phyloP scores from a whole-genome alignment of 2,329 filamentous ascomycete species.

The Penicillium sp. region DNA sequence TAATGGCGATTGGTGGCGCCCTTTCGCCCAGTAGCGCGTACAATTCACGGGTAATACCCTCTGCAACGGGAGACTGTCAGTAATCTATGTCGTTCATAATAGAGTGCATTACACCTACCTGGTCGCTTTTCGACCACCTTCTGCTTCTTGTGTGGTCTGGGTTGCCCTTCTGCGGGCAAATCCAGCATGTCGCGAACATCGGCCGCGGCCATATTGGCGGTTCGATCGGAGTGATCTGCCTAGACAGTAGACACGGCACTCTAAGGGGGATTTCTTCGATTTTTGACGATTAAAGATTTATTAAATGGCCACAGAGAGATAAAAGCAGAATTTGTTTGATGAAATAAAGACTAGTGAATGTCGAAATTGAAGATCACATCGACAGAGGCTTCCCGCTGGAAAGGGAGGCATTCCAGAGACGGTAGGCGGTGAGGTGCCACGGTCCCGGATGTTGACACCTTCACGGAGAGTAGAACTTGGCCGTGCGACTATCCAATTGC shows the following conservation, averaged over 20 bases:
- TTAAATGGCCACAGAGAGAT: not conserved
- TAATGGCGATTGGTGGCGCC: constrained; percentile 52
- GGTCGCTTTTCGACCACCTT: constrained; percentile 61
- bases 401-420: constrained; percentile 21
- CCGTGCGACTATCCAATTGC: constrained; percentile 16
- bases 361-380: constrained; percentile 12
- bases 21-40: constrained; percentile 51
- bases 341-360: constrained; percentile 8
- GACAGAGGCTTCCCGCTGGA: constrained; percentile 19
- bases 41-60: constrained; percentile 52
- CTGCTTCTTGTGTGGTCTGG: constrained; percentile 69
- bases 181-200: constrained; percentile 89
- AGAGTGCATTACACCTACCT: constrained; percentile 42
- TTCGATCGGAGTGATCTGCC: constrained; percentile 3
- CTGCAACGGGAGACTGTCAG: constrained; percentile 22
- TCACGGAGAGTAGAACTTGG: constrained; percentile 11
- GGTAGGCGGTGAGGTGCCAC: constrained; percentile 23
- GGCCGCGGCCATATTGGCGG: constrained; percentile 63
- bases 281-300: not conserved
- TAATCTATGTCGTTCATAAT: not conserved
- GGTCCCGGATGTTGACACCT: constrained; percentile 28
- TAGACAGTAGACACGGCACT: not conserved
- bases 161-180: constrained; percentile 61
- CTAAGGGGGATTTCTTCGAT: not conserved
- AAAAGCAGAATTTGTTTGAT: constrained; percentile 7